These are phyloP conservation scores for Globisporangium mamillatum DNA, from an alignment of 352 stramenopile genomes.

Conservation along the genomic window DNA sequence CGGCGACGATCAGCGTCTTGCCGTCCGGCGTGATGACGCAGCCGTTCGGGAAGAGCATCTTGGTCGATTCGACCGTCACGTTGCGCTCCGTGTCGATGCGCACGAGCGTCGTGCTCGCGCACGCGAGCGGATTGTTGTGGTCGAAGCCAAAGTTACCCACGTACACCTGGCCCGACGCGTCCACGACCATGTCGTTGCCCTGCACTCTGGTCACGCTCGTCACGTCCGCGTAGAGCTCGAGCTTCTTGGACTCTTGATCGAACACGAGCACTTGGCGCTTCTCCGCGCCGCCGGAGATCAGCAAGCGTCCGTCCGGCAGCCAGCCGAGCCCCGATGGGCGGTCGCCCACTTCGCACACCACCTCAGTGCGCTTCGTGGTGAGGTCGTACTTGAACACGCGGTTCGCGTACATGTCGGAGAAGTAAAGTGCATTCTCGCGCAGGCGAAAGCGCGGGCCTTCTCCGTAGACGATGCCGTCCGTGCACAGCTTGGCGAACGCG, in stretches of 20 bases:
- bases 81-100: constrained; percentile 41
- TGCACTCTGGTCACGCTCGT: constrained; percentile 45
- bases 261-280: constrained; percentile 43
- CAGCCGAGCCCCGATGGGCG: constrained; percentile 58
- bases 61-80: constrained; percentile 49
- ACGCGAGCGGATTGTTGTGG: constrained; percentile 28
- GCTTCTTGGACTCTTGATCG: constrained; percentile 28
- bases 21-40: constrained; percentile 66
- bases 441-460: constrained; percentile 60
- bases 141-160: constrained; percentile 70
- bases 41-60: constrained; percentile 72
- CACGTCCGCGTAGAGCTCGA: constrained; percentile 48
- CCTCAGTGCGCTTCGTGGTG: constrained; percentile 24
- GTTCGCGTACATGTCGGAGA: constrained; percentile 60
- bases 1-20: constrained; percentile 66
- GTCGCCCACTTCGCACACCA: constrained; percentile 49
- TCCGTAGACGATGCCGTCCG: constrained; percentile 47
- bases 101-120: constrained; percentile 51
- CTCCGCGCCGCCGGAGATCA: constrained; percentile 55
- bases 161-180: constrained; percentile 38
- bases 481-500: constrained; percentile 29
- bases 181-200: constrained; percentile 67
- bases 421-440: constrained; percentile 53
- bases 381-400: constrained; percentile 64
- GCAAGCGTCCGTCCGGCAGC: constrained; percentile 52